phyloP scores from a whole-genome alignment of 257 asterid species.

The Nemophila menziesii region DNA sequence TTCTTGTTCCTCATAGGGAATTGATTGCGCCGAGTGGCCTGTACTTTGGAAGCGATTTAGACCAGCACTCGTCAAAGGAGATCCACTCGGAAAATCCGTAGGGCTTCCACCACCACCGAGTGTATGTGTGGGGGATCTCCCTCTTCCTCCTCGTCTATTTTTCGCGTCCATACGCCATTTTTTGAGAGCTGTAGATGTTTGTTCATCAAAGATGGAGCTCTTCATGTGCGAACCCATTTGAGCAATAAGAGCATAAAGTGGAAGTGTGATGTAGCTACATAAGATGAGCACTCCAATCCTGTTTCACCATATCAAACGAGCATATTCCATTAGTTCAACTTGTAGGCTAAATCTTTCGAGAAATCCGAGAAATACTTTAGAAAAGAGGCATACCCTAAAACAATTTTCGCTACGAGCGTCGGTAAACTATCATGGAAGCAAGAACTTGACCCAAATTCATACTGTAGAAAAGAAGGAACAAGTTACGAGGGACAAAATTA shows the following conservation, averaged over 20 bases:
- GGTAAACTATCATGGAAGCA: constrained; percentile 13
- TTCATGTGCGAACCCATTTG: constrained; percentile 77
- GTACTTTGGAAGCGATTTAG: constrained; percentile 64
- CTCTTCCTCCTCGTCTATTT: constrained; percentile 47
- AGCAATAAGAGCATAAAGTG: neutral
- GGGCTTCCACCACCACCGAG: constrained; percentile 60
- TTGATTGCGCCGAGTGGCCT: constrained; percentile 39
- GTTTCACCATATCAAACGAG: neutral
- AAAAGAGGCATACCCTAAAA: neutral
- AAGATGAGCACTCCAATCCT: constrained; percentile 4
- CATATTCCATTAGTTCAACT: neutral
- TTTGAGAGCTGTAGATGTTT: constrained; percentile 77
- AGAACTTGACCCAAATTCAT: constrained; percentile 9
- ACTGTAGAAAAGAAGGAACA: constrained; percentile 11
- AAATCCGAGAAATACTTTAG: too few species aligned
- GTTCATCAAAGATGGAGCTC: constrained; percentile 77
- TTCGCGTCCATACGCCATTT: constrained; percentile 88
- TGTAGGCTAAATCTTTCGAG: too few species aligned
- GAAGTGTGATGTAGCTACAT: constrained; percentile 6
- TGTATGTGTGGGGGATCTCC: constrained; percentile 44
- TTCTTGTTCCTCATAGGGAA: constrained; percentile 29
- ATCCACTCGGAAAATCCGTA: constrained; percentile 40
- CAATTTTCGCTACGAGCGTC: neutral
- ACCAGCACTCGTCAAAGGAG: constrained; percentile 37
- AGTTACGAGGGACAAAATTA: neutral